Evolutionary conservation across 306 rosid species (phyloP).

Genomic region (Mimosa bimucronata): DNA sequence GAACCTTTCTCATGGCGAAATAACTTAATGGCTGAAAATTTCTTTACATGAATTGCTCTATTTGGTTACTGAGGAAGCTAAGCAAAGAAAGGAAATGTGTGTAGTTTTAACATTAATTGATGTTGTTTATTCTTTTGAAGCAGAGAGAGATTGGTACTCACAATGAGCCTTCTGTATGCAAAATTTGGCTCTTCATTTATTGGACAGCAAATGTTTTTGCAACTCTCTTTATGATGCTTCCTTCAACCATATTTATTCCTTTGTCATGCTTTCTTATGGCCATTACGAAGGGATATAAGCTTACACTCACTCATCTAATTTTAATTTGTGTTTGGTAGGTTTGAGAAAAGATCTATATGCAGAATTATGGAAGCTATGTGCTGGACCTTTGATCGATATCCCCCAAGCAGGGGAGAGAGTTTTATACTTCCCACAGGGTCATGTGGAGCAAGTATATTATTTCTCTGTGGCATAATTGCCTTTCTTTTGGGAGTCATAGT

Average conservation of each 20-base stretch:
- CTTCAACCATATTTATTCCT: background rate
- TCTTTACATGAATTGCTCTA: slow-evolving; percentile 30
- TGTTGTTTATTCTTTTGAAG: background rate
- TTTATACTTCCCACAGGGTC: slow-evolving; percentile 89
- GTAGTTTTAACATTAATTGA: no score
- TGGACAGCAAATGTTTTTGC: no score
- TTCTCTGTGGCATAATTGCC: slow-evolving; percentile 2
- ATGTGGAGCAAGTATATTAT: slow-evolving; percentile 72
- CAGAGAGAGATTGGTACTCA: no score
- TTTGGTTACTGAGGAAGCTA: slow-evolving; percentile 40
- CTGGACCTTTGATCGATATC: slow-evolving; percentile 85
- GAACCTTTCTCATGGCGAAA: background rate
- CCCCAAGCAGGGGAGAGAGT: slow-evolving; percentile 62
- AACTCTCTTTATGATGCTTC: background rate
- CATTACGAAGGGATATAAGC: background rate
- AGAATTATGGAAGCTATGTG: slow-evolving; percentile 81
- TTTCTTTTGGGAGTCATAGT: background rate
- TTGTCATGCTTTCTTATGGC: background rate
- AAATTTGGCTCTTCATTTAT: no score
- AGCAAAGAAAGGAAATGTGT: slow-evolving; percentile 22
- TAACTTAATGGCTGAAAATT: slow-evolving; percentile 51
- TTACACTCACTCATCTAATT: background rate
- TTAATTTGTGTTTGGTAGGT: slow-evolving; percentile 42
- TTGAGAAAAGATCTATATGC: slow-evolving; percentile 13
- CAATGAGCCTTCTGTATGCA: no score